Evolutionary conservation across 768 basidiomycete species (phyloP), one percentile per base, ranked within the genome.

Genomic region (Melanogaster broomeanus): DNA sequence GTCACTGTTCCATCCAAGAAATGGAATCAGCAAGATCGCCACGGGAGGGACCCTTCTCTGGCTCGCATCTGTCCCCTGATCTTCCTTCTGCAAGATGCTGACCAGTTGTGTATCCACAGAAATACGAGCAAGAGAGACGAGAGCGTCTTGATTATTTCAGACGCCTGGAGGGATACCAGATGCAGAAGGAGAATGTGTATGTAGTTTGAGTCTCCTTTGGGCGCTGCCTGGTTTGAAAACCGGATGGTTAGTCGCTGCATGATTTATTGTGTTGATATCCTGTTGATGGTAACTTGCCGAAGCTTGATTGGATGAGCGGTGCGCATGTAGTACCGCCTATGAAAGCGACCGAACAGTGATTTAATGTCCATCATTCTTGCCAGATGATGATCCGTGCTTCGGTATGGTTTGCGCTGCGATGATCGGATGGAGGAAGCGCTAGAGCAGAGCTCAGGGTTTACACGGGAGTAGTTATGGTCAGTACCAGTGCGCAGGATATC

Each of bases 111-210:
- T 19, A 37, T 25, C 9, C 2, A 50, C 43, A 77, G 76, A 74
- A 65, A 61, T 73, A 72, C 61, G 73, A 75, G 19, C 66, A 63
- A 37, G 77, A 78, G 41, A 76, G 79, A n/a, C 72, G 74, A 50
- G 81, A 72, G 6, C 75, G 80, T 22, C 49, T 80, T 35, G 78
- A 79, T 37, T 84, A 81, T 58, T 82, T 83, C 65, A 74, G 73
- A 51, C 72, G 74, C 37, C 55, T 84, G 25, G 76, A 82, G 18
- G 73, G 71, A 7, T 83, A 82, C 53, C 71, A 77, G 55, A 70
- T 84, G 33, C 76, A 76, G 56, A 80, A 78, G 49, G 82, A 84
- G 61, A 78, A 81, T 45, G 80, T 83, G 34, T 83, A 81, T 63
- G 70, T 84, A 43, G 72, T 84, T 49, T 82, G 71, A 81, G 16